Conservation (phyloP, 768 basidiomycete genomes). For the Mycena olivaceomarginata region DNA sequence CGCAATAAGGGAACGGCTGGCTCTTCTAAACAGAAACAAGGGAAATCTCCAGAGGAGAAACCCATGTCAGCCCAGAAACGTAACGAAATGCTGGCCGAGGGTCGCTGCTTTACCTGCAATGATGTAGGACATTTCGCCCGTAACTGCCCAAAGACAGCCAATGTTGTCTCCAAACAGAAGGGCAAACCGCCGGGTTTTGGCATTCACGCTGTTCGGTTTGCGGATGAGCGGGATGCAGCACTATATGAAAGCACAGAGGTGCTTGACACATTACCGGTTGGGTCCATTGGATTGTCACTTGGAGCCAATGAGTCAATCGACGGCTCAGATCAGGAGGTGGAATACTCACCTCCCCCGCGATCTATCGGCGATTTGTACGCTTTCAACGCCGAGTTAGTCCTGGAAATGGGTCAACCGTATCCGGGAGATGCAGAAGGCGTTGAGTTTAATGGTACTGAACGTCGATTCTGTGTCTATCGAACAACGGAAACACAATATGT, state of each 20-base stretch:
- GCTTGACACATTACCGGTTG: conserved; percentile 8
- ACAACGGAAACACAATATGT: not conserved
- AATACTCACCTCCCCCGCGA: too few relatives aligned
- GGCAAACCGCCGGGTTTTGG: conserved; percentile 14
- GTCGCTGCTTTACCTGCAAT: too few relatives aligned
- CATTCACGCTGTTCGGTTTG: too few relatives aligned
- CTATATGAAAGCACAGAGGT: conserved; percentile 5
- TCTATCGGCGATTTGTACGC: conserved; percentile 6
- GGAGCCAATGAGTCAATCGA: not conserved
- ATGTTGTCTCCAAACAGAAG: too few relatives aligned
- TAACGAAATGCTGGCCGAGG: too few relatives aligned
- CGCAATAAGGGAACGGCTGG: not conserved
- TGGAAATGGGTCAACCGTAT: too few relatives aligned
- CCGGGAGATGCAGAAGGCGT: conserved; percentile 4
- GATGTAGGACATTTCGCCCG: too few relatives aligned
- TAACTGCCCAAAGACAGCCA: conserved; percentile 2
- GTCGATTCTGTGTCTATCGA: not conserved
- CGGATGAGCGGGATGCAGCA: not conserved
- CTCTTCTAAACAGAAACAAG: not conserved
- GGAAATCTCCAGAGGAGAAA: too few relatives aligned
- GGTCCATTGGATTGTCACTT: not conserved
- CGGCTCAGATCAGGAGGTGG: not conserved
- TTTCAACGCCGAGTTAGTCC: not conserved
- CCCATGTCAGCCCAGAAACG: too few relatives aligned
- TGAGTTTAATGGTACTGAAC: not conserved